These are phyloP conservation scores for Entonaema liquescens DNA, from an alignment of 495 filamentous ascomycete genomes.

Conservation along the genomic window DNA sequence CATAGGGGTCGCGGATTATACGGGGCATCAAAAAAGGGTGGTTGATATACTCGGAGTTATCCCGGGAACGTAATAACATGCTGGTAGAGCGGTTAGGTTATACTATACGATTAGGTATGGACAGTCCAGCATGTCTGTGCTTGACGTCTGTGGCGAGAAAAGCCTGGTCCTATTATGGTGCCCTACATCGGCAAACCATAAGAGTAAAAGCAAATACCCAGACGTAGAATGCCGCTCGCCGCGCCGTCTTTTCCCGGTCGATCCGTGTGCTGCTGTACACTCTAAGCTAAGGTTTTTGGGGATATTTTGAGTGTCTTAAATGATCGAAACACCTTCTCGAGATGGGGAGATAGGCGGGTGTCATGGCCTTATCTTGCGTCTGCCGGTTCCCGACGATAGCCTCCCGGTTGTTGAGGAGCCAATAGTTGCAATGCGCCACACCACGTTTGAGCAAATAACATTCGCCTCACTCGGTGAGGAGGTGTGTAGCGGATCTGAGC, in stretches of 20 bases:
- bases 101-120: background rate
- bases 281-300: background rate
- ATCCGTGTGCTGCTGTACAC: background rate
- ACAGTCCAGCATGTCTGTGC: slow-evolving; percentile 15
- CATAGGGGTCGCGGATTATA: slow-evolving; percentile 13
- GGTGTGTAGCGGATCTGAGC: slow-evolving; percentile 20
- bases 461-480: slow-evolving; percentile 21
- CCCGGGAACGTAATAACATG: background rate
- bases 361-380: slow-evolving; percentile 26
- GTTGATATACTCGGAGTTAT: slow-evolving; percentile 1
- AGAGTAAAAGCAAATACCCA: background rate
- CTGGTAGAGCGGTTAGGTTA: slow-evolving; percentile 7
- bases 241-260: background rate
- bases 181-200: slow-evolving; percentile 1
- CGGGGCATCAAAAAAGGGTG: background rate
- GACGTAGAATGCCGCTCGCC: background rate
- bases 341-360: slow-evolving; percentile 9
- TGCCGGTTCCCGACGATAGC: slow-evolving; percentile 22
- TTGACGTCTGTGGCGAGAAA: slow-evolving; percentile 10
- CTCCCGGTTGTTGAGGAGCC: slow-evolving; percentile 12
- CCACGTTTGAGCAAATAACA: slow-evolving; percentile 24
- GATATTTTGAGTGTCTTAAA: slow-evolving; percentile 16
- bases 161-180: background rate
- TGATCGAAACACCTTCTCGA: slow-evolving; percentile 14
- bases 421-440: slow-evolving; percentile 18